These are phyloP conservation scores for Boletus insuetus DNA, from an alignment of 768 basidiomycete species.

Conservation along the genomic window DNA sequence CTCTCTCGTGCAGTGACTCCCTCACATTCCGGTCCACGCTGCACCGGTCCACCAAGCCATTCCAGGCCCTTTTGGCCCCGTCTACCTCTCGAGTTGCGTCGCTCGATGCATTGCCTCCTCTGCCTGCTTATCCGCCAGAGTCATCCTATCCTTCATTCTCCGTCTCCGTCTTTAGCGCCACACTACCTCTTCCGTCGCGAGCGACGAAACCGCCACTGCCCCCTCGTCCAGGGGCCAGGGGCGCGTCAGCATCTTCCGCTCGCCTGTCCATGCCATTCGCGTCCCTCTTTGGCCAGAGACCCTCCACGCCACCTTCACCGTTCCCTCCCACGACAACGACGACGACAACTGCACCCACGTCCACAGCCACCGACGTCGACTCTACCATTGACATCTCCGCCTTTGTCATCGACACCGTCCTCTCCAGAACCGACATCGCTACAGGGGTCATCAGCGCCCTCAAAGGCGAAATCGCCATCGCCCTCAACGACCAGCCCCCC, in stretches of 20 bases:
- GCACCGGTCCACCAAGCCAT: slow-evolving; percentile 39
- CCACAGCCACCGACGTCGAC: slow-evolving; percentile 34
- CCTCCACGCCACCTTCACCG: slow-evolving; percentile 30
- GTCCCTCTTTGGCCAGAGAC: slow-evolving; percentile 62
- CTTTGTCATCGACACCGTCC: slow-evolving; percentile 52
- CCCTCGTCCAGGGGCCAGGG: slow-evolving; percentile 30
- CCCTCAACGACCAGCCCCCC: slow-evolving; percentile 41
- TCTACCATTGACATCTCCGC: slow-evolving; percentile 54
- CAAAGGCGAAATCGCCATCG: slow-evolving; percentile 52
- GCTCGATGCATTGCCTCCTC: slow-evolving; percentile 50
- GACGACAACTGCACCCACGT: slow-evolving; percentile 2
- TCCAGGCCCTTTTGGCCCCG: slow-evolving; percentile 35
- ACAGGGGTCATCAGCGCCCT: slow-evolving; percentile 53
- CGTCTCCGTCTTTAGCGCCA: slow-evolving; percentile 39
- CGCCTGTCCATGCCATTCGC: slow-evolving; percentile 75
- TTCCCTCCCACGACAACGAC: slow-evolving; percentile 22
- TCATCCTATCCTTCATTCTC: slow-evolving; percentile 48
- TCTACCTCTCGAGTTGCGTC: slow-evolving; percentile 36
- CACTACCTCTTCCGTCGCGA: slow-evolving; percentile 34
- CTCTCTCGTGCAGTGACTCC: slow-evolving; percentile 26
- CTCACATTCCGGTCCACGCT: slow-evolving; percentile 46
- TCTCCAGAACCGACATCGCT: slow-evolving; percentile 53
- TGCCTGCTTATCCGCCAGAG: slow-evolving; percentile 41
- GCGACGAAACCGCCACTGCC: slow-evolving; percentile 51
- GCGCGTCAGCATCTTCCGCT: slow-evolving; percentile 28